Base-by-base conservation (phyloP, 768 basidiomycete genomes). In the Suillus placidus region DNA sequence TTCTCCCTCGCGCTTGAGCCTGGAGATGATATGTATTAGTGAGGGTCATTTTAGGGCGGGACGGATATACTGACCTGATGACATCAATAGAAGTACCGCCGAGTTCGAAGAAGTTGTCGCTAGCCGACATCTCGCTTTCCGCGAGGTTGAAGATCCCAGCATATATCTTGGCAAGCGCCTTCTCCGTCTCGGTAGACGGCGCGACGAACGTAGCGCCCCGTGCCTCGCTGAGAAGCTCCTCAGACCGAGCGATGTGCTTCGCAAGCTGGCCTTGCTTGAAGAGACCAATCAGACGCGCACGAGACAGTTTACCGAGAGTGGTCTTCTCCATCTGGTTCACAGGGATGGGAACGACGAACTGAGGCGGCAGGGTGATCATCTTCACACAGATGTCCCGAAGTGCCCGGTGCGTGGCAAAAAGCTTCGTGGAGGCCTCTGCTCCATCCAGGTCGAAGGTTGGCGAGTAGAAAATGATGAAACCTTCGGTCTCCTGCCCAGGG, bases 251-350 rank as follows among this genome's bases (percentile, higher is more conserved):
- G 32, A 77, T 69, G 57, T 78, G 73, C 65, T 70, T 66, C 5
- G 73, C 68, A 60, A 76, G 78, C 14, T 71, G 72, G 2, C 81
- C 81, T 43, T 77, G 70, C 52, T 77, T 72, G 67, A 81, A 80
- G 4, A 75, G 73, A 37, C 71, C 73, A 14, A 76, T 61, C 13
- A 83, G 77, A 52, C 75, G 72, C 20, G 80, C 72, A 14, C 77
- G 74, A 6, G 80, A 82, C 14, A 83, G 75, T 60, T 83, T 83
- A 23, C 81, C 81, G 6, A 83, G 75, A 0, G 82, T 79, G 0
- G 81, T 81, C 69, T 79, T 82, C 63, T 79, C 78, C 71, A 81
- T 80, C 23, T 72, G 72, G n/a, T 73, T 69, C 2, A 70, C 65
- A 7, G 80, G 77, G 32, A 82, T 78, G 3, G 81, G 81, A 35